Conservation (phyloP, 805 yeast species). For the Metschnikowia anglica region DNA sequence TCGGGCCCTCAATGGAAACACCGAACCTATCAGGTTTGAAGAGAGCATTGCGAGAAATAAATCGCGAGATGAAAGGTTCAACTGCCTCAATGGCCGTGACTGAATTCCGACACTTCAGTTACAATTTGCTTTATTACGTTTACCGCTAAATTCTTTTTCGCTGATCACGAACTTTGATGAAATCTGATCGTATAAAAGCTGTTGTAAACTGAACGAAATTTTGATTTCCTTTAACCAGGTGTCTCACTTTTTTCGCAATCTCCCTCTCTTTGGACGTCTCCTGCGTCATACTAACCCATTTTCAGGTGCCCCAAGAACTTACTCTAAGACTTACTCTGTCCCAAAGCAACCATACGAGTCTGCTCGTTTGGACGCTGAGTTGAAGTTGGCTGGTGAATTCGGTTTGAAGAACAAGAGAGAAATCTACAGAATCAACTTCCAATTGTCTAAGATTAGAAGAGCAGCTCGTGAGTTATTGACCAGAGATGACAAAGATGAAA, state of each 20-base stretch:
- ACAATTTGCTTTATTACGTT: slow-evolving; percentile 29
- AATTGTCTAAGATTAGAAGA: slow-evolving; percentile 99
- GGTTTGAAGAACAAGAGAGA: slow-evolving; percentile 99
- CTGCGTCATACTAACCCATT: slow-evolving; percentile 6
- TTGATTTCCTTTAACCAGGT: neutral
- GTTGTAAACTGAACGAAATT: slow-evolving; percentile 8
- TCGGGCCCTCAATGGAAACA: slow-evolving; percentile 62
- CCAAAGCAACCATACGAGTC: slow-evolving; percentile 99
- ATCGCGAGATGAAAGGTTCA: neutral
- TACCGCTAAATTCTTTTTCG: neutral
- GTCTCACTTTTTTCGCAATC: neutral
- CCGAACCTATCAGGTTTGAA: slow-evolving; percentile 9
- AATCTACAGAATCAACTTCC: slow-evolving; percentile 99
- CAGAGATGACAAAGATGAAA: slow-evolving; percentile 99
- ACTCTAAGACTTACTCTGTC: slow-evolving; percentile 99
- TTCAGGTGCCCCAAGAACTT: slow-evolving; percentile 96
- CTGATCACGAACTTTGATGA: neutral
- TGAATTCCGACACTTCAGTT: slow-evolving; percentile 91
- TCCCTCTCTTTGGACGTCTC: neutral
- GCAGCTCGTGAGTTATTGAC: slow-evolving; percentile 99
- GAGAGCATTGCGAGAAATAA: slow-evolving; percentile 7
- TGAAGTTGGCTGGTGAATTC: slow-evolving; percentile 99
- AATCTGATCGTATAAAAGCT: slow-evolving; percentile 2
- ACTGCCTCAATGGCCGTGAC: slow-evolving; percentile 43
- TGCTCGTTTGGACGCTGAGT: slow-evolving; percentile 99